Percentiles rank a stretch among this genome's conserved stretches.
phyloP scores from a whole-genome alignment of 1,284 basidiomycete genomes.

The Moniliella sp. region DNA sequence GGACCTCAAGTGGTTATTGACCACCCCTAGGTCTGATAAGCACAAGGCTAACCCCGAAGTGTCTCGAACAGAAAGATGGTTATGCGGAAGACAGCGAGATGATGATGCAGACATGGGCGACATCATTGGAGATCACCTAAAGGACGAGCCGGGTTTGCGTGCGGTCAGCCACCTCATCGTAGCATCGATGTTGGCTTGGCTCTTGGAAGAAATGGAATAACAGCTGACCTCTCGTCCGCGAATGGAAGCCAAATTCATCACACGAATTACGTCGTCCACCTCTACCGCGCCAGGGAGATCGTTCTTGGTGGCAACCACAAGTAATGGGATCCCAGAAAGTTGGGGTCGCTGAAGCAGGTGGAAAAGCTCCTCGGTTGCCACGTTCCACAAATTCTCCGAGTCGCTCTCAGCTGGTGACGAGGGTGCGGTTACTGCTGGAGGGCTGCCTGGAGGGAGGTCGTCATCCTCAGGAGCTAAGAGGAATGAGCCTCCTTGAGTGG shows the following conservation, averaged over 20 bases:
- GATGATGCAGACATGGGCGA: too few species aligned
- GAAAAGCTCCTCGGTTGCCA: constrained; percentile 70
- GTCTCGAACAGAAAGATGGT: too few species aligned
- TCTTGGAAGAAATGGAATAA: constrained; percentile 54
- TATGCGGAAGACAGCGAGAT: too few species aligned
- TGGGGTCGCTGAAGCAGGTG: constrained; percentile 55
- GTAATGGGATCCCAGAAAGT: constrained; percentile 57
- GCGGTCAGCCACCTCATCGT: constrained; percentile 38
- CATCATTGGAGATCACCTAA: too few species aligned
- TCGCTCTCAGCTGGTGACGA: neutral
- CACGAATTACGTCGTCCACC: constrained; percentile 65
- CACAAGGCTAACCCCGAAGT: too few species aligned
- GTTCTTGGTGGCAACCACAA: constrained; percentile 92
- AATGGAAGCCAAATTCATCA: constrained; percentile 61
- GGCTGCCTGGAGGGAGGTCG: too few species aligned
- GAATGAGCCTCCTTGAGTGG: too few species aligned
- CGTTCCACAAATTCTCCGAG: constrained; percentile 23
- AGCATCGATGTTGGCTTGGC: constrained; percentile 59
- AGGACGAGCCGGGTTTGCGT: constrained; percentile 4
- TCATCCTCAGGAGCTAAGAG: too few species aligned
- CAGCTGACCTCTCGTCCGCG: constrained; percentile 40
- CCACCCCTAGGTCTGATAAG: too few species aligned
- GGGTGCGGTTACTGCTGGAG: constrained; percentile 3
- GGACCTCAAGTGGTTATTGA: too few species aligned
- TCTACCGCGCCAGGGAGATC: constrained; percentile 58